phyloP scores from a whole-genome alignment of 192 early-diverging fungal genomes.

The Lobosporangium transversale region DNA sequence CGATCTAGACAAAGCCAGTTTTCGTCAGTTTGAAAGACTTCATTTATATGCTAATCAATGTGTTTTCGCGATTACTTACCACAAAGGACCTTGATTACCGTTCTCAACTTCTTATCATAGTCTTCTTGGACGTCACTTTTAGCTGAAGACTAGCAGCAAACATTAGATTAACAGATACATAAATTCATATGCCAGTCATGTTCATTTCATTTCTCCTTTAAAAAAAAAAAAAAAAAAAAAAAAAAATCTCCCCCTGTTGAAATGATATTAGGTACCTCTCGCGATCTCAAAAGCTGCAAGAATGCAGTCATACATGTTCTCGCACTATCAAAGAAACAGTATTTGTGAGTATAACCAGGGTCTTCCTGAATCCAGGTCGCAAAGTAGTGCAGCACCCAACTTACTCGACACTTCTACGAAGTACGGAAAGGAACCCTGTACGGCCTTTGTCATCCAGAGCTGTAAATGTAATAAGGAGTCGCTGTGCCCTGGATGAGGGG shows the following conservation, averaged over 20 bases:
- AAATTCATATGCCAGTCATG: too few species aligned
- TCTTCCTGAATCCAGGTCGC: too few species aligned
- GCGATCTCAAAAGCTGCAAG: constrained; percentile 71
- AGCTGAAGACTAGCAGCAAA: constrained; percentile 1
- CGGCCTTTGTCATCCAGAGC: constrained; percentile 73
- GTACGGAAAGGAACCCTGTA: constrained; percentile 78
- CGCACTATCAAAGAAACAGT: constrained; percentile 50
- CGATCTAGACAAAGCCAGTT: constrained; percentile 35
- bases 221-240: too few species aligned
- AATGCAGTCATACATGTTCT: constrained; percentile 68
- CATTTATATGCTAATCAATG: constrained; percentile 3
- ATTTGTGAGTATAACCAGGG: too few species aligned
- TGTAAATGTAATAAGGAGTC: constrained; percentile 75
- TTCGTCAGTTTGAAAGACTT: not conserved
- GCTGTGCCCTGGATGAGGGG: constrained; percentile 64
- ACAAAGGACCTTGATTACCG: constrained; percentile 64
- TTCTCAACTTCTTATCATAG: constrained; percentile 60
- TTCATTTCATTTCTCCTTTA: too few species aligned
- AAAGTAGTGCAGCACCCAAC: too few species aligned
- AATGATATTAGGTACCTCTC: too few species aligned
- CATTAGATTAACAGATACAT: too few species aligned
- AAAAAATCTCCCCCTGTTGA: too few species aligned
- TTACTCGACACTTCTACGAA: constrained; percentile 77
- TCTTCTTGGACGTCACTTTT: constrained; percentile 54
- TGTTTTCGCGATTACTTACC: constrained; percentile 38